Base-by-base conservation (phyloP, 495 filamentous ascomycete genomes). In the Penicillium psychrofluorescens region DNA sequence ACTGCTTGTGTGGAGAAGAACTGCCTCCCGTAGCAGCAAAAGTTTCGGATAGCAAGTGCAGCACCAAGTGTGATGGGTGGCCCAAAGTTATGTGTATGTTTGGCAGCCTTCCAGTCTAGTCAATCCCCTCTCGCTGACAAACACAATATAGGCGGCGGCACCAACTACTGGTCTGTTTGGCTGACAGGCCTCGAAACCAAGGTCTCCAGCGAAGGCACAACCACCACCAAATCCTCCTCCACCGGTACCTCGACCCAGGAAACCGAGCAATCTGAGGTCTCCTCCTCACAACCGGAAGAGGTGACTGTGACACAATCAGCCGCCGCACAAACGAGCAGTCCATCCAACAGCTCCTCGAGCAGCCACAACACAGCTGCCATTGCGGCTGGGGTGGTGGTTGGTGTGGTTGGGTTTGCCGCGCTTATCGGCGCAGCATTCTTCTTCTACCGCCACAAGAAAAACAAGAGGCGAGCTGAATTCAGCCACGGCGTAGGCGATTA, bases 341-440 rank as follows among this genome's bases (percentile, higher is more conserved):
- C 50, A 7, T 53, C 63, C 16, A 58, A 65, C 14, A 48, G 62
- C 34, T 48, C 54, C 34, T 48, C 54, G 33, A 40, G 43, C 33
- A 63, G 70, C 8, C 63, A 83, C 16, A 83, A 78, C 48, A 84
- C 74, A 34, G 87, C 81, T 22, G 87, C 84, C 16, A 90, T 96
- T 46, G 91, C 87, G 27, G 91, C 79, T 22, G 92, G 91, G 44
- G 87, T 88, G 5, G 90, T 97, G 7, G 83, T 95, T 29, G 88
- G 85, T 47, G 77, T 95, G 6, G 72, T 95, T 15, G 87, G 70
- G 9, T 43, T 90, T 6, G 73, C 67, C 50, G 81, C 75, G 7
- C 70, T 86, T 42, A 67, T 77, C 12, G 84, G 78, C 32, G 89
- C 81, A 37, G 68, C 68, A 6, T 86, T 87, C 64, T 78, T 96